phyloP scores from a whole-genome alignment of 202 grass and related monocot genomes.

The Zizania palustris region DNA sequence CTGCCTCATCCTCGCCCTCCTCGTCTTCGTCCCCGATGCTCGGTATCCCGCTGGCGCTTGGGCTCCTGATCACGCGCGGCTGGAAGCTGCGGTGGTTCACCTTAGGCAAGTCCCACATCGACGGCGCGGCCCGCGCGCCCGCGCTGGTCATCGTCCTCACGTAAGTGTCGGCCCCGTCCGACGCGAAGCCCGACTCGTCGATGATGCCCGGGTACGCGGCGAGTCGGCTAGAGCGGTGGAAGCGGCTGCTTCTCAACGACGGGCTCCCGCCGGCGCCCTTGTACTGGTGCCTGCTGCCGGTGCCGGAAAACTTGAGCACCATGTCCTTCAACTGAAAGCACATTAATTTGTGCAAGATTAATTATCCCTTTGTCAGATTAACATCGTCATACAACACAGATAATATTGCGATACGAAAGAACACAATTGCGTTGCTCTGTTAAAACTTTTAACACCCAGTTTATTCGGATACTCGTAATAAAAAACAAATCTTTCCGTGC shows the following conservation, averaged over 20 bases:
- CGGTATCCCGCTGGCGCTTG: slow-evolving; percentile 51
- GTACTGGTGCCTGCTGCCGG: slow-evolving; percentile 59
- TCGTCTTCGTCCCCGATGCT: slow-evolving; percentile 45
- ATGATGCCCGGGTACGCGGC: slow-evolving; percentile 65
- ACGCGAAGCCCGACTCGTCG: slow-evolving; percentile 63
- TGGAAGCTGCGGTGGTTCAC: slow-evolving; percentile 44
- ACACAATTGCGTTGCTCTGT: no score
- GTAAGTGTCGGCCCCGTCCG: slow-evolving; percentile 57
- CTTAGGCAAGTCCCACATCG: slow-evolving; percentile 63
- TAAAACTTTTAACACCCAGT: no score
- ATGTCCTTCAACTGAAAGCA: slow-evolving; percentile 94
- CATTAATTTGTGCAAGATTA: slow-evolving; percentile 18
- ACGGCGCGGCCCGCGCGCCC: slow-evolving; percentile 37
- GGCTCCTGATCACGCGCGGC: slow-evolving; percentile 48
- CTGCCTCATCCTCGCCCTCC: slow-evolving; percentile 37
- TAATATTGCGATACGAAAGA: not conserved
- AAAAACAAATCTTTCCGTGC: not conserved
- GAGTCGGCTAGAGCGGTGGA: slow-evolving; percentile 57
- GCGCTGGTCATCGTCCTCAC: slow-evolving; percentile 35
- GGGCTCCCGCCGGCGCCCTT: slow-evolving; percentile 60
- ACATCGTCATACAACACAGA: not conserved
- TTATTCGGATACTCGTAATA: no score
- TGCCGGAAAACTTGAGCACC: slow-evolving; percentile 96
- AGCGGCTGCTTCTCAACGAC: slow-evolving; percentile 56
- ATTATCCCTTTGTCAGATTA: not conserved